Evolutionary conservation across 192 early-diverging fungal genomes (phyloP), one percentile per base, ranked within the genome.

Genomic region (Podila epicladia): DNA sequence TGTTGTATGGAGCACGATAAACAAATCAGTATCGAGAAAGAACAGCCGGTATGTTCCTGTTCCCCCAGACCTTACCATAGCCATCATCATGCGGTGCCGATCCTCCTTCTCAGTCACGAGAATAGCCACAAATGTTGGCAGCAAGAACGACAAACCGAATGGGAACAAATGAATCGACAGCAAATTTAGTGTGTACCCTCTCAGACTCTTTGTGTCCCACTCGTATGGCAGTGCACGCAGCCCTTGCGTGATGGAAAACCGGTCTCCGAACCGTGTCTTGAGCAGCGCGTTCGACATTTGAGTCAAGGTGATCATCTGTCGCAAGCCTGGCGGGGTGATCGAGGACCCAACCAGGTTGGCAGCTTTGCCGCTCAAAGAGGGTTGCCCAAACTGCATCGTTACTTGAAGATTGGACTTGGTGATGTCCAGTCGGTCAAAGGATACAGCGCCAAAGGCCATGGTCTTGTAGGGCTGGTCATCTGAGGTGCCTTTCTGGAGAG

Each of bases 71-170:
- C 63, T 37, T 68, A 79, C 76, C 76, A 79, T 79, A 29, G 76
- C 76, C 76, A 79, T 79, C 76, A 79, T 79, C 65, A 72, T 68
- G 22, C 70, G 69, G 32, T 79, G 76, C 5, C 65, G 62, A 35
- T 79, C 76, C 33, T 79, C 76, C 61, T 79, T 79, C 51, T 79
- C 76, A 24, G 72, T 64, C 13, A 79, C 76, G 48, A 79, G 33
- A 45, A 79, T 67, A 0, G 76, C 67, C 15, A 79, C 76, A 61
- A 79, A 79, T 7, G 76, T 72, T 9, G 76, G 76, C 29, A 79
- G 24, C 12, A 79, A 32, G 37, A 79, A 79, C 60, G 70, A 79
- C 22, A 79, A 65, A 0, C 60, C 76, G 38, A 72, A 79, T 24
- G 76, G 76, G 57, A 79, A 72, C 37, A 79, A 19, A 24, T 45